A percentile compares a stretch with the other conserved stretches of the same genome.
Evolutionary conservation across 2,329 filamentous ascomycete genomes (phyloP).

Genomic region (Blastomyces parvus): DNA sequence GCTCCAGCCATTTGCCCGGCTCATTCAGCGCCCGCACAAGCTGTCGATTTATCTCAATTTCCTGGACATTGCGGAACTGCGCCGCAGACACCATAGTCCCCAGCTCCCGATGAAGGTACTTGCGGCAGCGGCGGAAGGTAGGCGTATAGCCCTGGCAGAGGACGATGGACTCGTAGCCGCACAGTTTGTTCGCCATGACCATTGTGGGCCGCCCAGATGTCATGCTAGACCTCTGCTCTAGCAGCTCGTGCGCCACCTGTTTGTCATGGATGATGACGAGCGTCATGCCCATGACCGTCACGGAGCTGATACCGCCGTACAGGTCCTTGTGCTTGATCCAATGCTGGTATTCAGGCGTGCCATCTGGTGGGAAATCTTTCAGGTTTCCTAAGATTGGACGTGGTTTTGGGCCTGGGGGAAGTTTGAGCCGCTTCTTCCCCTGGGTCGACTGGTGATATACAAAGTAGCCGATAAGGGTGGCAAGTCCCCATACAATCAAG

Average conservation of each 20-base stretch:
- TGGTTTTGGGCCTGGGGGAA: slow-evolving; percentile 44
- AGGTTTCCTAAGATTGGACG: slow-evolving; percentile 44
- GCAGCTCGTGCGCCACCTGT: slow-evolving; percentile 25
- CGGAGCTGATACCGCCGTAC: slow-evolving; percentile 33
- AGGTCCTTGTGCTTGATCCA: slow-evolving; percentile 38
- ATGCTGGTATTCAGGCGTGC: slow-evolving; percentile 33
- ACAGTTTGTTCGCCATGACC: slow-evolving; percentile 22
- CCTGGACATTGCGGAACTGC: slow-evolving; percentile 18
- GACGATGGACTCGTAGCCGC: slow-evolving; percentile 21
- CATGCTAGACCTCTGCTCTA: slow-evolving; percentile 21
- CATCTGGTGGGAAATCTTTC: slow-evolving; percentile 37
- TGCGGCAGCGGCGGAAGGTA: slow-evolving; percentile 20
- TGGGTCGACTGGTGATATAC: slow-evolving; percentile 5
- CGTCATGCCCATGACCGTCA: slow-evolving; percentile 30
- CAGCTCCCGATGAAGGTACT: slow-evolving; percentile 22
- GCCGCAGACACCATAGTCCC: slow-evolving; percentile 21
- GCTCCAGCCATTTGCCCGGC: slow-evolving; percentile 16
- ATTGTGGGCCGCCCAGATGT: slow-evolving; percentile 26
- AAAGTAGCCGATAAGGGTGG: background rate
- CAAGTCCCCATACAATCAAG: slow-evolving; percentile 1
- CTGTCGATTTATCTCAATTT: slow-evolving; percentile 16
- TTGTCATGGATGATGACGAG: slow-evolving; percentile 31
- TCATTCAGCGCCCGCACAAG: slow-evolving; percentile 15
- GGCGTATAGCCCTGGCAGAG: slow-evolving; percentile 19
- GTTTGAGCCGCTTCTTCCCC: slow-evolving; percentile 9